Conservation (phyloP, 192 early-diverging fungal species). For the Backusella circina region DNA sequence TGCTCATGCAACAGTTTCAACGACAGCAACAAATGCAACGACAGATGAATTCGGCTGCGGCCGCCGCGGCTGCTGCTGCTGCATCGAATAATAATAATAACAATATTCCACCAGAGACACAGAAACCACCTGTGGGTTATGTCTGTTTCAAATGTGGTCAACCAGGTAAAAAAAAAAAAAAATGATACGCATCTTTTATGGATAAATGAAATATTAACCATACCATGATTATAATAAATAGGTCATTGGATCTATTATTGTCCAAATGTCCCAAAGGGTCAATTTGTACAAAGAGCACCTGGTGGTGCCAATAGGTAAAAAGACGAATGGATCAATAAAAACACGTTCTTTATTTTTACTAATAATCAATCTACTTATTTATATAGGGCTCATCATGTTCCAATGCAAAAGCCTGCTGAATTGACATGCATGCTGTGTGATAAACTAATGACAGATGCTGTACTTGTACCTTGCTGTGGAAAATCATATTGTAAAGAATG, state of each 20-base stretch:
- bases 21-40: conserved; percentile 28
- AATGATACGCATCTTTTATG: no score
- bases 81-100: background rate
- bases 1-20: conserved; percentile 22
- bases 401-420: conserved; percentile 64
- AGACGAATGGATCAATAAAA: background rate
- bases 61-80: conserved; percentile 8
- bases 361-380: background rate
- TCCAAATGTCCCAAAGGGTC: conserved; percentile 35
- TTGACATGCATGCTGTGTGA: conserved; percentile 77
- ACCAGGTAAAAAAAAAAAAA: conserved; percentile 22
- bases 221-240: no score
- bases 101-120: conserved; percentile 55
- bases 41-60: background rate
- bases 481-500: conserved; percentile 91
- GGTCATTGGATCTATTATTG: conserved; percentile 46
- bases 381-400: background rate
- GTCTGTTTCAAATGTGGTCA: conserved; percentile 30
- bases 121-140: conserved; percentile 54
- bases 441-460: conserved; percentile 75
- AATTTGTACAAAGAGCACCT: conserved; percentile 13
- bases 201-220: no score
- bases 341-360: background rate
- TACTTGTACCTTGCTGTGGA: conserved; percentile 80
- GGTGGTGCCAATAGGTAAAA: background rate